These are phyloP conservation scores for Trichoderma parareesei DNA, from an alignment of 495 filamentous ascomycete genomes.

Conservation along the genomic window DNA sequence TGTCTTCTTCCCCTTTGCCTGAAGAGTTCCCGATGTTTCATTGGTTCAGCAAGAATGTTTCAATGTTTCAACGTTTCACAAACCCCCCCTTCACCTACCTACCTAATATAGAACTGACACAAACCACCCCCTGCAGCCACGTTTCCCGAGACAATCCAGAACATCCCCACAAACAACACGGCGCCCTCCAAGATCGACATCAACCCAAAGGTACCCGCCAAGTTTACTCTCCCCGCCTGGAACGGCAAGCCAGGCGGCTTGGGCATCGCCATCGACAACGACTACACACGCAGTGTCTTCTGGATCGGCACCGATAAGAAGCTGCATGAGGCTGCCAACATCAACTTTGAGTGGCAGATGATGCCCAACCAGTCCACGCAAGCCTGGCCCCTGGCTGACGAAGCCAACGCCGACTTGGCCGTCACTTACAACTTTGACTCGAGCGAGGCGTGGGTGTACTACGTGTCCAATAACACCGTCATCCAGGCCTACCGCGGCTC, in stretches of 20 bases:
- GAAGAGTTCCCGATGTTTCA: not conserved
- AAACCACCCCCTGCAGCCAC: slow-evolving; percentile 19
- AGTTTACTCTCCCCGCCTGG: slow-evolving; percentile 27
- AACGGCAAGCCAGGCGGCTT: slow-evolving; percentile 20
- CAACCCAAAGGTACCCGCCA: slow-evolving; percentile 20
- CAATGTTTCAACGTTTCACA: too few species aligned
- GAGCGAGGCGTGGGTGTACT: slow-evolving; percentile 27
- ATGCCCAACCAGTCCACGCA: slow-evolving; percentile 17
- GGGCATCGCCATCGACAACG: slow-evolving; percentile 24
- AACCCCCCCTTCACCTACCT: too few species aligned
- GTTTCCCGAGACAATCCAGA: slow-evolving; percentile 21
- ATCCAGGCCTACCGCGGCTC: slow-evolving; percentile 24
- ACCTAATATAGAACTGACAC: not conserved
- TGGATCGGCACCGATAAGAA: slow-evolving; percentile 30
- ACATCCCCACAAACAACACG: slow-evolving; percentile 17
- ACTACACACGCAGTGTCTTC: slow-evolving; percentile 23
- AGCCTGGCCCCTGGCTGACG: slow-evolving; percentile 29
- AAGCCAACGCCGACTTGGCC: slow-evolving; percentile 24
- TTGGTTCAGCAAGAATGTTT: too few species aligned
- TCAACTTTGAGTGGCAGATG: slow-evolving; percentile 20
- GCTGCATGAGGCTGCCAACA: slow-evolving; percentile 23
- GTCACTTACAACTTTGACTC: slow-evolving; percentile 18
- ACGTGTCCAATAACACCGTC: slow-evolving; percentile 23
- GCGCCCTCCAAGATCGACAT: slow-evolving; percentile 16
- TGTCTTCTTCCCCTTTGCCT: not conserved